Conservation (phyloP, 208 protist genomes). For the Acanthamoeba polyphaga region DNA sequence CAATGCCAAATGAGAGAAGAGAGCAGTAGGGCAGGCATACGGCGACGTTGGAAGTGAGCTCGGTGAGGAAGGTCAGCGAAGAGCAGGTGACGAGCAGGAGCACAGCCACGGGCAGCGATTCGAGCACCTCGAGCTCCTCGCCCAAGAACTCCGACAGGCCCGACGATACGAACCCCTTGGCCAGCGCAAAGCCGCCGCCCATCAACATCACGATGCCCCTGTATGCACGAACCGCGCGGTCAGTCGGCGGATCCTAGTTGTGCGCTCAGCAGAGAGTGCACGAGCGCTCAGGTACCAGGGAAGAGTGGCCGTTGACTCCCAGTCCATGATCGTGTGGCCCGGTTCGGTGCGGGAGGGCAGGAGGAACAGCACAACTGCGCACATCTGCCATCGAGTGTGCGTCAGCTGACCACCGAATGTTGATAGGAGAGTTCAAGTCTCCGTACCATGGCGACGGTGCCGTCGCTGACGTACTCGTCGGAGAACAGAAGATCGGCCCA, state of each 20-base stretch:
- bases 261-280: too few relatives aligned
- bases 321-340: conserved; percentile 54
- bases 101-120: not conserved
- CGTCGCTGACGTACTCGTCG: not conserved
- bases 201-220: conserved; percentile 68
- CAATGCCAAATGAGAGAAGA: not conserved
- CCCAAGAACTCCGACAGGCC: conserved; percentile 47
- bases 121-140: conserved; percentile 15
- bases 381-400: not conserved
- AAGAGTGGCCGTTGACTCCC: conserved; percentile 41
- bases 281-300: not conserved
- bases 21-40: not conserved
- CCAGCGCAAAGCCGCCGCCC: conserved; percentile 63
- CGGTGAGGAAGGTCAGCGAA: conserved; percentile 35
- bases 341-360: conserved; percentile 38
- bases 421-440: too few relatives aligned
- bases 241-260: not conserved
- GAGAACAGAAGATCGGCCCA: conserved; percentile 3
- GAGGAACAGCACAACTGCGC: conserved; percentile 37
- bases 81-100: conserved; percentile 30
- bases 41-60: conserved; percentile 62
- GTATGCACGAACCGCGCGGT: not conserved
- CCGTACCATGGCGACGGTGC: conserved; percentile 60
- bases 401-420: not conserved
- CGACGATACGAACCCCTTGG: not conserved